A percentile compares a stretch with the other conserved stretches of the same genome.
phyloP scores from a whole-genome alignment of 805 yeast species.

The Saccharomycopsis javanensis region DNA sequence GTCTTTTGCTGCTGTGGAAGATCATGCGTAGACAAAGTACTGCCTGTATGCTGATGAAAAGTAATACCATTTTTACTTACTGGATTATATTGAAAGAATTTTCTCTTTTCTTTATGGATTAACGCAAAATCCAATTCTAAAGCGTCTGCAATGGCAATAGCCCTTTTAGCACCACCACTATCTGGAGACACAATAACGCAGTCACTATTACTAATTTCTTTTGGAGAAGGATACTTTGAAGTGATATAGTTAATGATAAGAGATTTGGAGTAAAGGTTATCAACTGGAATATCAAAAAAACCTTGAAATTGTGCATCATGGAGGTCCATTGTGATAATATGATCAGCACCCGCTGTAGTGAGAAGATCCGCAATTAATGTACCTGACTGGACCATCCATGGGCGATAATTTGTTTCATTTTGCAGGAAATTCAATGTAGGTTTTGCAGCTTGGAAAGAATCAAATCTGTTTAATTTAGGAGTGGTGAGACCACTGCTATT shows the following conservation, averaged over 20 bases:
- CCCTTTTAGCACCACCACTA: constrained; percentile 98
- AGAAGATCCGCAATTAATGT: constrained; percentile 81
- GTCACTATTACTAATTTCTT: constrained; percentile 44
- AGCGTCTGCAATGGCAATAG: constrained; percentile 88
- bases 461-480: not conserved
- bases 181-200: constrained; percentile 95
- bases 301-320: constrained; percentile 99
- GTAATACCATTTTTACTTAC: constrained; percentile 19
- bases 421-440: constrained; percentile 28
- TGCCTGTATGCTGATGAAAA: not conserved
- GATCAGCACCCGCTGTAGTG: constrained; percentile 92
- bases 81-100: constrained; percentile 20
- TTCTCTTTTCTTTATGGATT: constrained; percentile 87
- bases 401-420: constrained; percentile 62
- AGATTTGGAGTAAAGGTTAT: constrained; percentile 84
- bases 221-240: constrained; percentile 48
- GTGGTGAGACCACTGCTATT: not conserved
- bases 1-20: not conserved
- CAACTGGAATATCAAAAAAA: constrained; percentile 92
- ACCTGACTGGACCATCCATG: constrained; percentile 95
- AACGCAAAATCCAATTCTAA: constrained; percentile 84
- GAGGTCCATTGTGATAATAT: constrained; percentile 92
- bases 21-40: not conserved
- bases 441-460: constrained; percentile 21
- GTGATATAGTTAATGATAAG: constrained; percentile 76